Evolutionary conservation across 2,329 filamentous ascomycete species (phyloP).

Genomic region (Ophiostoma montium): DNA sequence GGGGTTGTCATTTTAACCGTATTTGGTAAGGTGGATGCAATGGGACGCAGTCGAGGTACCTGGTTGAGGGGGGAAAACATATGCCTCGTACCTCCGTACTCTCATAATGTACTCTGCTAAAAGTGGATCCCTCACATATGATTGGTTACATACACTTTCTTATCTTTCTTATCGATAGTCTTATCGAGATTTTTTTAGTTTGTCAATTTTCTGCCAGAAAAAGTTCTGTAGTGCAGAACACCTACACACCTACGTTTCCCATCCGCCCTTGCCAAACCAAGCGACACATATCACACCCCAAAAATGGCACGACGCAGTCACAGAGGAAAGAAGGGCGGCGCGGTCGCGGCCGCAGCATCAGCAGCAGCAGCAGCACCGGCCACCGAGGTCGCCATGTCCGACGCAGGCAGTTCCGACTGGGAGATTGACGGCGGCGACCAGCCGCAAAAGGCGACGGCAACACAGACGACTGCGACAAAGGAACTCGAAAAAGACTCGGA

Average conservation of each 20-base stretch:
- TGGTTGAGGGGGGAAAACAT: no score
- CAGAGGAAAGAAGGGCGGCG: background rate
- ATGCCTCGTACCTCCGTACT: no score
- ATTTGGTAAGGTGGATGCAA: no score
- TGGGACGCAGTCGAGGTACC: no score
- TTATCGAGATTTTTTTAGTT: conserved; percentile 7
- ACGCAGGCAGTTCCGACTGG: conserved; percentile 15
- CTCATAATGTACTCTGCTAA: no score
- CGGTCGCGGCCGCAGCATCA: background rate
- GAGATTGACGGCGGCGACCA: conserved; percentile 15
- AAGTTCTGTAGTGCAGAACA: background rate
- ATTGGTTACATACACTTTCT: background rate
- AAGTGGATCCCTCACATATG: background rate
- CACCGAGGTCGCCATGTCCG: conserved; percentile 10
- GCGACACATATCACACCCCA: background rate
- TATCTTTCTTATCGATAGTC: conserved; percentile 9
- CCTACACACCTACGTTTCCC: background rate
- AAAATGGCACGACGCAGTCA: background rate
- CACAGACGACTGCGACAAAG: conserved; percentile 17
- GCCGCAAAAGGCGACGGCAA: conserved; percentile 3
- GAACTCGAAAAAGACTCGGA: conserved; percentile 73
- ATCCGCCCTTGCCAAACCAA: background rate
- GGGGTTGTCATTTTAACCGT: no score
- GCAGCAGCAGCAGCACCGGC: background rate
- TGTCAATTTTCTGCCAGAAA: conserved; percentile 6